Evolutionary conservation across 2,329 filamentous ascomycete genomes (phyloP), one percentile per base, ranked within the genome.

Genomic region (Fusarium mangiferae): DNA sequence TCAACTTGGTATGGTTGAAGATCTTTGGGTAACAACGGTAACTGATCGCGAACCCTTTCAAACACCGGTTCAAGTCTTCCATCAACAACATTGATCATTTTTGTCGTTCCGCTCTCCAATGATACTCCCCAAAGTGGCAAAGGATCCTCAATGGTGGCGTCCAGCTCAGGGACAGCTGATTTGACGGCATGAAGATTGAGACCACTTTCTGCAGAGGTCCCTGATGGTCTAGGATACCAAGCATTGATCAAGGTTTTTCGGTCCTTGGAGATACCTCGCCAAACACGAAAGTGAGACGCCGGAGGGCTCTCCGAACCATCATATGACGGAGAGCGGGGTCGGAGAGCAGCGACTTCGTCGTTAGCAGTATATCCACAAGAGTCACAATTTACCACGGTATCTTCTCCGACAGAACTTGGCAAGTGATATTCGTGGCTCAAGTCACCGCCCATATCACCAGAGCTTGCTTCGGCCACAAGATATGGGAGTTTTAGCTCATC

Each of bases 361-460:
- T 98, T 99, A 66, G 93, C 93, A 2, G 93, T 89, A 79, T 95
- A 94, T 39, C 88, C 86, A 80, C 96, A 99, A 17, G 82, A 84
- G 28, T 84, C 84, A 81, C 96, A 99, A 70, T 87, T 91, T 71
- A 97, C 90, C 42, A 99, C 88, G 3, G 90, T 91, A 78, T 99
- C 96, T 81, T 98, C 96, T 13, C 96, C 96, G 56, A 93, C 91
- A 1, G 88, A 80, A 36, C 92, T 94, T 4, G 92, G 88, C 57
- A 98, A 92, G 80, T 98, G 96, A 80, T 97, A 99, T 79, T 99
- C 96, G 80, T 99, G 96, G 81, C 95, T 98, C 42, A 98, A 84
- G 74, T 92, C 92, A 18, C 96, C 96, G 38, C 96, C 96, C 90
- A 99, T 99, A 74, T 94, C 94, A n/a, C 96, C 96, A 2, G 96